Conservation (phyloP, 2,329 filamentous ascomycete genomes). For the Hypoxylon sp. region DNA sequence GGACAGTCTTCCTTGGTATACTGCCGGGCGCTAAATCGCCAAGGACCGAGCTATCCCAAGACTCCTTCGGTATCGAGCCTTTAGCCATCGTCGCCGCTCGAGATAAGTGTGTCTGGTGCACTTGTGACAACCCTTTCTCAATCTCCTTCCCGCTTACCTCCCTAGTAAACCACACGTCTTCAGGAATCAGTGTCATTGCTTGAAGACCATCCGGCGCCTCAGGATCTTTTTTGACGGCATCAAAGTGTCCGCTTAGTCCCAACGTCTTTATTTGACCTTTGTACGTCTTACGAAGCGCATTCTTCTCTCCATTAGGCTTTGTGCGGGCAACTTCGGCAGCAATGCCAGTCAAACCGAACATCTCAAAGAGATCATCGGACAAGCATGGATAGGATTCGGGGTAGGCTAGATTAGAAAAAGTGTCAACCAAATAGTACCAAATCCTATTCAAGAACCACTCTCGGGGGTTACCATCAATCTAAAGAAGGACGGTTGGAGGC, state of each 20-base stretch:
- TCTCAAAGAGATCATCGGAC: conserved; percentile 71
- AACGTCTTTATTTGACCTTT: conserved; percentile 77
- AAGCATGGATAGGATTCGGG: conserved; percentile 63
- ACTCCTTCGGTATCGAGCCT: conserved; percentile 67
- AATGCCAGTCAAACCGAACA: conserved; percentile 69
- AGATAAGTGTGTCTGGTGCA: conserved; percentile 61
- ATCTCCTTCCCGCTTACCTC: conserved; percentile 70
- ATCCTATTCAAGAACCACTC: conserved; percentile 44
- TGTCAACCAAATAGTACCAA: conserved; percentile 61
- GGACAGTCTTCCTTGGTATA: conserved; percentile 57
- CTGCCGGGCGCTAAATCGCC: conserved; percentile 67
- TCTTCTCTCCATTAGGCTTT: conserved; percentile 76
- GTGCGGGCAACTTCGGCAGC: conserved; percentile 74
- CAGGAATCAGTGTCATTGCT: conserved; percentile 65
- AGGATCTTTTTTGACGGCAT: conserved; percentile 69
- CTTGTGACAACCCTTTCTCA: conserved; percentile 65
- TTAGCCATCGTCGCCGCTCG: conserved; percentile 71
- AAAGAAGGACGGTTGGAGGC: conserved; percentile 47
- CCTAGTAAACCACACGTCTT: conserved; percentile 71
- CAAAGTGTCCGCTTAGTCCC: conserved; percentile 73
- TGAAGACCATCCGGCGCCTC: conserved; percentile 67
- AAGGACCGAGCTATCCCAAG: conserved; percentile 72
- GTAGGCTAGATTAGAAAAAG: conserved; percentile 63
- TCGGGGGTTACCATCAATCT: conserved; percentile 27
- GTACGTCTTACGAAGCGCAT: conserved; percentile 76